phyloP scores from a whole-genome alignment of 257 asterid genomes.

The Solanum dulcamara region DNA sequence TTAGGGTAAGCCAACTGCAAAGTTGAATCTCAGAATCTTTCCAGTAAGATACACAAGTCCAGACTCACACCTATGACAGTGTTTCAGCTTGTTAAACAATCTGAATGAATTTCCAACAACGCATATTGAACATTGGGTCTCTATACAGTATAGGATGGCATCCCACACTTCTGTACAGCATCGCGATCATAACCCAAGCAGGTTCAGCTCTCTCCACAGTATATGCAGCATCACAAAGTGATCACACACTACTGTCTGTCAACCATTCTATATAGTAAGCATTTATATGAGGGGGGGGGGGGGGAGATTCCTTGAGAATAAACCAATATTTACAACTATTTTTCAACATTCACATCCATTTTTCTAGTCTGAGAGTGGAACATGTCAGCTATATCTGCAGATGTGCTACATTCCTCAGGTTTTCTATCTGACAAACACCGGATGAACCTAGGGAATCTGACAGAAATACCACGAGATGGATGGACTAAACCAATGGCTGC shows the following conservation, averaged over 20 bases:
- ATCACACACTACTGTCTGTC: neutral
- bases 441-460: constrained; percentile 69
- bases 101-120: neutral
- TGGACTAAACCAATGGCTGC: constrained; percentile 76
- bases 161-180: neutral
- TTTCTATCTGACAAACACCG: constrained; percentile 47
- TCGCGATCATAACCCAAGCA: neutral
- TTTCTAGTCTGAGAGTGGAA: constrained; percentile 59
- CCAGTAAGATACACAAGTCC: neutral
- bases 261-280: neutral
- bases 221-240: neutral
- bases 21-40: neutral
- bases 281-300: neutral
- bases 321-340: neutral
- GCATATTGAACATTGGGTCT: neutral
- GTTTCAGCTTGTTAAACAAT: neutral
- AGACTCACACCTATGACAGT: neutral
- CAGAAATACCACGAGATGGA: constrained; percentile 76
- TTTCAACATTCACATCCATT: constrained; percentile 42
- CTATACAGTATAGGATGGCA: neutral
- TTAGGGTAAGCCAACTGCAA: neutral
- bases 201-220: neutral
- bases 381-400: constrained; percentile 63
- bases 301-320: neutral
- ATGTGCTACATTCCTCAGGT: constrained; percentile 78